Evolutionary conservation across 2,329 filamentous ascomycete species (phyloP).

Genomic region (Clonostachys rhizophaga): DNA sequence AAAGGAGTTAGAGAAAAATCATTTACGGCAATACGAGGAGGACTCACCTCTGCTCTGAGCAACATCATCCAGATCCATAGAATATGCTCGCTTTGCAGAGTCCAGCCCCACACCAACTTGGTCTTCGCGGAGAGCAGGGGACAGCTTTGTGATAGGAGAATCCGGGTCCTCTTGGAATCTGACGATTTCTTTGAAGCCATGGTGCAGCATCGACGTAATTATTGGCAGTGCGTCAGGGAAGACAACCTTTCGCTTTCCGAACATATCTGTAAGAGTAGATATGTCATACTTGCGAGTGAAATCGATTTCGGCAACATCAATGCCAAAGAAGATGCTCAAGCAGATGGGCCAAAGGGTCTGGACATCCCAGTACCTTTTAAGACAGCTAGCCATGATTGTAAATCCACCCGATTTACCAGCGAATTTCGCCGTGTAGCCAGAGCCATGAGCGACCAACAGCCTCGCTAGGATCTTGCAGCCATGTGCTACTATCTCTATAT

Average conservation of each 20-base stretch:
- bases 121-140: constrained; percentile 11
- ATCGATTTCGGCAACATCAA: constrained; percentile 71
- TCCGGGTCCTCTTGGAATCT: constrained; percentile 57
- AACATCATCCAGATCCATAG: constrained; percentile 63
- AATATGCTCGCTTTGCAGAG: constrained; percentile 33
- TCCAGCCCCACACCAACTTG: constrained; percentile 20
- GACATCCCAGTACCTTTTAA: constrained; percentile 87
- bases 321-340: constrained; percentile 83
- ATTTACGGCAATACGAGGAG: background rate
- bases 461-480: constrained; percentile 80
- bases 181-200: constrained; percentile 69
- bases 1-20: constrained; percentile 4
- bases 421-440: constrained; percentile 81
- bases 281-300: constrained; percentile 71
- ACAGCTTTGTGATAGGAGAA: constrained; percentile 33
- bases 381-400: constrained; percentile 72
- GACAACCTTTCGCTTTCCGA: constrained; percentile 62
- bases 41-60: constrained; percentile 48
- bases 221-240: constrained; percentile 77
- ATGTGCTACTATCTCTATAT: constrained; percentile 76
- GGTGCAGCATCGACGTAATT: constrained; percentile 82
- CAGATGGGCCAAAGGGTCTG: constrained; percentile 82
- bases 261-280: constrained; percentile 68
- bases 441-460: constrained; percentile 77
- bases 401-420: constrained; percentile 81